Conservation (phyloP, 768 basidiomycete species). For the Phaeotremella skinneri region DNA sequence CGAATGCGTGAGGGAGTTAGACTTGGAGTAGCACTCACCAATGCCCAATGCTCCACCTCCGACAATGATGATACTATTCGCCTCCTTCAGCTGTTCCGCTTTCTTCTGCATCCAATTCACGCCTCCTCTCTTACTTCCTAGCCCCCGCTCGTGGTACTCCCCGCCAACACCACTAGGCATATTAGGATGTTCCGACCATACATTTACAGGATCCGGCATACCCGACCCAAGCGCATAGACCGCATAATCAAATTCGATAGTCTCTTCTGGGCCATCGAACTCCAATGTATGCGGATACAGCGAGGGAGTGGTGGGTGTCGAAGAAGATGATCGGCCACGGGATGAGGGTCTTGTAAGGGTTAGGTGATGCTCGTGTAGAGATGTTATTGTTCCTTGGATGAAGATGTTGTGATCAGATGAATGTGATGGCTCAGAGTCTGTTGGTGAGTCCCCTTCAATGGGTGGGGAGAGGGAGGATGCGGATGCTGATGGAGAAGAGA, state of each 20-base stretch:
- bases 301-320: not conserved
- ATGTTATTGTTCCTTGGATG: conserved; percentile 3
- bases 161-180: conserved; percentile 14
- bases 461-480: conserved; percentile 1
- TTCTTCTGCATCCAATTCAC: conserved; percentile 46
- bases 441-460: not conserved
- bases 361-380: conserved; percentile 3
- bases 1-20: not conserved
- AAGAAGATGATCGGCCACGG: not conserved
- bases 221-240: conserved; percentile 49
- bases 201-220: conserved; percentile 48
- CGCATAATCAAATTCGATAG: conserved; percentile 46
- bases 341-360: not conserved
- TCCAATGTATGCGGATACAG: conserved; percentile 3
- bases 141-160: conserved; percentile 16
- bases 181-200: conserved; percentile 37
- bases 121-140: conserved; percentile 48
- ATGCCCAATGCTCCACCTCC: conserved; percentile 54
- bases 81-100: conserved; percentile 38
- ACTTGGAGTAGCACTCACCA: conserved; percentile 38
- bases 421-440: not conserved
- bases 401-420: not conserved
- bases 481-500: conserved; percentile 12
- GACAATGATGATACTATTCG: conserved; percentile 50
- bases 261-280: conserved; percentile 39